These are phyloP conservation scores for Bacidia rubella DNA, from an alignment of 495 filamentous ascomycete genomes.

Conservation along the genomic window DNA sequence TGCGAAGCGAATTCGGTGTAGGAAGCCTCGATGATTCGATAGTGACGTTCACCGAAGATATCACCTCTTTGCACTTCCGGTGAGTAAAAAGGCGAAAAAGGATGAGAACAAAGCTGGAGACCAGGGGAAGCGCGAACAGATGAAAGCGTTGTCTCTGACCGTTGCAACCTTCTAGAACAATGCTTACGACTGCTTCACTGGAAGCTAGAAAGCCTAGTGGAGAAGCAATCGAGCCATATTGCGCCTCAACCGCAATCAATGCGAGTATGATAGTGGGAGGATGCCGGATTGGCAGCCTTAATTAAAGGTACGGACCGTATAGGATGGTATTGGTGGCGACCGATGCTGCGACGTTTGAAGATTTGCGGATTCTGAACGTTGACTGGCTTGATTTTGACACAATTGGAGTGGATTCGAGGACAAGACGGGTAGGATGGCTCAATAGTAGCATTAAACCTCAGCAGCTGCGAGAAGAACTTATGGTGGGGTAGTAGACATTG, in stretches of 20 bases:
- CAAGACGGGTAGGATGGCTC: no score
- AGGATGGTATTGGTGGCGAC: neutral
- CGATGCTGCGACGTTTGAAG: neutral
- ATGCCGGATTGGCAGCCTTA: neutral
- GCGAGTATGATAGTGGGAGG: neutral
- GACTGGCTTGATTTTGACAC: no score
- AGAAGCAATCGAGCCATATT: neutral
- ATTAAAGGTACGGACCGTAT: neutral
- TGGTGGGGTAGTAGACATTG: no score
- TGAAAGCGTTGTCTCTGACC: no score
- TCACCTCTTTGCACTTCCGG: neutral
- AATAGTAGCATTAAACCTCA: no score
- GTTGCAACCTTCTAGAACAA: no score
- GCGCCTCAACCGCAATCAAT: neutral
- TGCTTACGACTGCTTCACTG: neutral
- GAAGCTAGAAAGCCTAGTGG: neutral
- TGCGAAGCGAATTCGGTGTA: neutral
- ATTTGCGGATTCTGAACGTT: no score
- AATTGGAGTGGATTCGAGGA: no score
- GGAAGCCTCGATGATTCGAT: neutral
- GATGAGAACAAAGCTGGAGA: no score
- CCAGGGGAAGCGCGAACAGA: no score
- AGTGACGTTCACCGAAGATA: neutral
- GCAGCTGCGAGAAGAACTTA: no score
- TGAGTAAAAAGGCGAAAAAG: neutral